Evolutionary conservation across 2,329 filamentous ascomycete species (phyloP).

Genomic region (Fusarium oligoseptatum): DNA sequence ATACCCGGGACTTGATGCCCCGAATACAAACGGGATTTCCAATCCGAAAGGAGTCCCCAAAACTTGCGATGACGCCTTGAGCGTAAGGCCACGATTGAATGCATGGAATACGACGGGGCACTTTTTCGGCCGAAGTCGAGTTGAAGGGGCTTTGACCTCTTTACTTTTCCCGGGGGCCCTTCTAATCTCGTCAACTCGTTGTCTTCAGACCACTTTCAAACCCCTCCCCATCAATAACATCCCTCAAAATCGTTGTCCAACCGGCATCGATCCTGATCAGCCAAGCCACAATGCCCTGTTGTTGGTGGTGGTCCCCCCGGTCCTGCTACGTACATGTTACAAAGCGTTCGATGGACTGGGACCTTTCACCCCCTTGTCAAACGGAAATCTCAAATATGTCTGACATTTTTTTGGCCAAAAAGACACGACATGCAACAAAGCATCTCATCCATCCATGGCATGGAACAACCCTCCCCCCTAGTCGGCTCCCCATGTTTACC

Average conservation of each 20-base stretch:
- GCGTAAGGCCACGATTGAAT: neutral
- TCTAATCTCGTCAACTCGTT: constrained; percentile 17
- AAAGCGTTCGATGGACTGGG: neutral
- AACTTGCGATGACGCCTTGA: neutral
- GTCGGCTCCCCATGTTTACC: constrained; percentile 4
- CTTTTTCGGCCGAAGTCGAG: neutral
- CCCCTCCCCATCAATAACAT: neutral
- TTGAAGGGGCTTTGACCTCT: constrained; percentile 20
- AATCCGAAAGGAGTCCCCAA: neutral
- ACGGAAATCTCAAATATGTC: constrained; percentile 35
- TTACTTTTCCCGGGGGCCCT: constrained; percentile 2
- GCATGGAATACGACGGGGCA: neutral
- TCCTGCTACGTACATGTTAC: constrained; percentile 3
- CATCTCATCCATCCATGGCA: neutral
- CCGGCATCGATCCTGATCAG: constrained; percentile 15
- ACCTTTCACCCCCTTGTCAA: constrained; percentile 8
- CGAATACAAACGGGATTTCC: neutral
- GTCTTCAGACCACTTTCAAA: constrained; percentile 17
- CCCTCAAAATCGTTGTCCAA: constrained; percentile 9
- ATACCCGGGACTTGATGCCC: constrained; percentile 26
- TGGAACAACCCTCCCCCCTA: neutral
- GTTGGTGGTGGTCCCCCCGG: neutral
- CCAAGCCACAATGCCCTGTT: constrained; percentile 4
- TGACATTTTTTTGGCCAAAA: constrained; percentile 14
- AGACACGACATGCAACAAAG: neutral